These are phyloP conservation scores for Straminergon stramineum DNA, from an alignment of 225 moss, liverwort and hornwort species.

Conservation along the genomic window DNA sequence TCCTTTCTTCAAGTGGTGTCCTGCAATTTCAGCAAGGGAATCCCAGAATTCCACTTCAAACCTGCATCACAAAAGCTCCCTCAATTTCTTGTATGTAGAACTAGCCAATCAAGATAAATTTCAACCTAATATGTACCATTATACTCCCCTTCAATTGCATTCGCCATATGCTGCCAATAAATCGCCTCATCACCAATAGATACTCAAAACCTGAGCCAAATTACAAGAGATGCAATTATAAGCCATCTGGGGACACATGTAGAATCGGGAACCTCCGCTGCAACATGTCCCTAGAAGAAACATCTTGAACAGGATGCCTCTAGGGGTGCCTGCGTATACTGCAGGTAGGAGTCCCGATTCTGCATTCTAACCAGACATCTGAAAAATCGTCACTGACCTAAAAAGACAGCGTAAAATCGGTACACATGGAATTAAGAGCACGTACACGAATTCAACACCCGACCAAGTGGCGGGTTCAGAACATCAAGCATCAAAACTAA, in stretches of 20 bases:
- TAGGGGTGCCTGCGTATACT: neutral
- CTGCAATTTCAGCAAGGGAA: conserved; percentile 80
- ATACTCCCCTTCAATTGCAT: neutral
- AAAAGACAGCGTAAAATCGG: neutral
- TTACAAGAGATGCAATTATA: neutral
- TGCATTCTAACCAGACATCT: neutral
- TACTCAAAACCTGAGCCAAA: neutral
- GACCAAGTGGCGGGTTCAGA: neutral
- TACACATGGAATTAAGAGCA: neutral
- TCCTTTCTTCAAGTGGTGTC: conserved; percentile 83
- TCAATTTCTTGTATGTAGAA: neutral
- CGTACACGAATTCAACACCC: neutral
- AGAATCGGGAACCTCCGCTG: neutral
- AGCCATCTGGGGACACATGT: neutral
- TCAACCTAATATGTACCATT: neutral
- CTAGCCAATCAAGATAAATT: neutral
- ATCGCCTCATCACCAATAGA: neutral
- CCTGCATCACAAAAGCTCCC: conserved; percentile 30
- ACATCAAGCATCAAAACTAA: neutral
- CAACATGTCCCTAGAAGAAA: neutral
- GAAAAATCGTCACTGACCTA: neutral
- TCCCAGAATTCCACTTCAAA: conserved; percentile 92
- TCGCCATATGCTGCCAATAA: neutral
- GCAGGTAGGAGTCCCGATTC: neutral
- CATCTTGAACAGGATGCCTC: neutral